Evolutionary conservation across 805 yeast genomes (phyloP), one percentile per base, ranked within the genome.

Genomic region (Wickerhamiella kurtzmanii): DNA sequence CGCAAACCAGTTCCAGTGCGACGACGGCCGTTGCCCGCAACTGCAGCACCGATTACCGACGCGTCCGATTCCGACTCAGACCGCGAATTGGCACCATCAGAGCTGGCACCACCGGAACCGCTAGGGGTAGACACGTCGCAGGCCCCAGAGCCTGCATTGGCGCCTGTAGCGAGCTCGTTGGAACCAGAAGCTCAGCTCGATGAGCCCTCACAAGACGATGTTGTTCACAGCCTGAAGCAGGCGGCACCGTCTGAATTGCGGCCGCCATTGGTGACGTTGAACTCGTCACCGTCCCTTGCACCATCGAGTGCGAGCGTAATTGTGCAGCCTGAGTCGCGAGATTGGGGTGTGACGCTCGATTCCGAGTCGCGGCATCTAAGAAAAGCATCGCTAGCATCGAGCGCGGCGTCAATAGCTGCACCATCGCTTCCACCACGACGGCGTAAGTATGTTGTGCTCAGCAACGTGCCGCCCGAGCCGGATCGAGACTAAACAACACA

Each of bases 381-480:
- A 25, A 6, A 11, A 25, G 32, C 32, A 11, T 25, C 32, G 6
- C 11, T 25, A 11, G 32, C 32, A 11, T 25, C 32, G 32, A 25
- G 32, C 11, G 32, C 9, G 11, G 32, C 32, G 9, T 25, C 32
- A 6, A 25, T 25, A 25, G 11, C 39, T 3, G 20, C 19, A 16
- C 41, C 41, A 20, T 18, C 28, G 13, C 43, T 38, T 4, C 47
- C 47, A 38, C 47, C 47, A 8, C 25, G 40, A 16, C 41, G 41
- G 2, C 47, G 47, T 22, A 38, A 28, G 20, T 25, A 15, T 6
- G 22, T 36, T 2, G 40, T 37, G 19, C 43, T 44, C 4, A 22
- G 13, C 16, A 44, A 20, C 11, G 47, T 44, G 6, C 22, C 47
- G 2, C 47, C 47, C 4, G 47, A 44, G n/a, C 35, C 47, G 13